A percentile compares a stretch with the other conserved stretches of the same genome.
Evolutionary conservation across 345 rosid species (phyloP).

Genomic region (Garcia nutans): DNA sequence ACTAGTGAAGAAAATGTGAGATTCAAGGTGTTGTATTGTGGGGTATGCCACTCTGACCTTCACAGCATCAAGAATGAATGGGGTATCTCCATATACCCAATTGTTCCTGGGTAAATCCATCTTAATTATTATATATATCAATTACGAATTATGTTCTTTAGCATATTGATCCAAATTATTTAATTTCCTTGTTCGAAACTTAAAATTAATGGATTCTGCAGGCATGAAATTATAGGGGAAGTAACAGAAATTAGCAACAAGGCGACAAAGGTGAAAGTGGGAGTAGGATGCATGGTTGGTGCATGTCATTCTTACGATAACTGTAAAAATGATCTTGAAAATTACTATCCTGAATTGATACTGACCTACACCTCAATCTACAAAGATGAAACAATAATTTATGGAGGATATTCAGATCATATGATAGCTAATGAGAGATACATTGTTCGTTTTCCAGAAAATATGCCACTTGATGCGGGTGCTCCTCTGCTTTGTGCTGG

Average conservation of each 20-base stretch:
- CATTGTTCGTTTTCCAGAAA: slow-evolving; percentile 44
- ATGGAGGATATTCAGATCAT: slow-evolving; percentile 70
- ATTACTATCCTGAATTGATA: slow-evolving; percentile 49
- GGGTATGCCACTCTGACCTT: slow-evolving; percentile 25
- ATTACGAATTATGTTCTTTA: too few relatives aligned
- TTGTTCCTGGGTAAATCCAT: slow-evolving; percentile 19
- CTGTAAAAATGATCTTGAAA: slow-evolving; percentile 48
- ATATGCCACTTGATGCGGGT: slow-evolving; percentile 44
- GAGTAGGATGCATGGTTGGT: slow-evolving; percentile 59
- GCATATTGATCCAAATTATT: too few relatives aligned
- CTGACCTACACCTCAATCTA: slow-evolving; percentile 40
- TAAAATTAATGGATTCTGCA: not conserved
- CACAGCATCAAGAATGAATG: slow-evolving; percentile 19
- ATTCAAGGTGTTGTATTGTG: slow-evolving; percentile 21
- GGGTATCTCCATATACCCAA: slow-evolving; percentile 18
- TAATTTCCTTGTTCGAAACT: too few relatives aligned
- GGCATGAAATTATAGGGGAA: slow-evolving; percentile 63
- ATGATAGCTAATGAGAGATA: slow-evolving; percentile 53
- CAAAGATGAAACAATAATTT: slow-evolving; percentile 44
- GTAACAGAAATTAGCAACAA: slow-evolving; percentile 57
- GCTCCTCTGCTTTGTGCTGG: slow-evolving; percentile 80
- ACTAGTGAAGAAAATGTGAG: slow-evolving; percentile 21
- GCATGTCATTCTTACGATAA: slow-evolving; percentile 51
- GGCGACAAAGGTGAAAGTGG: slow-evolving; percentile 43
- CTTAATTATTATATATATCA: too few relatives aligned